Percentiles rank a stretch among this genome's conserved stretches.
Evolutionary conservation across 164 flowering plant genomes (phyloP).

Genomic region (Aristolochia fimbriata): DNA sequence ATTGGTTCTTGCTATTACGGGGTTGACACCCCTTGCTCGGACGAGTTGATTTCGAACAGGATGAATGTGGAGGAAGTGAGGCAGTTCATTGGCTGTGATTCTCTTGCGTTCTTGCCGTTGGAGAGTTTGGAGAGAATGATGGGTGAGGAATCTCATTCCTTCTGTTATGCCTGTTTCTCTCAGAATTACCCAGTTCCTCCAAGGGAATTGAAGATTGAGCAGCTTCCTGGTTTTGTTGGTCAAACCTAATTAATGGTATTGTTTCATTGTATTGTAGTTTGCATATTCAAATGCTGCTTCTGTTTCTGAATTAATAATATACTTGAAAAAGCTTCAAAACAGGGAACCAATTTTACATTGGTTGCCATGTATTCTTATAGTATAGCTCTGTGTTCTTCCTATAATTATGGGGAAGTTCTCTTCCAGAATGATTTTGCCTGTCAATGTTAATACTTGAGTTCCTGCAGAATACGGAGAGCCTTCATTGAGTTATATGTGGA

Average conservation of each 20-base stretch:
- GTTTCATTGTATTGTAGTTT: no score
- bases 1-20: conserved; percentile 85
- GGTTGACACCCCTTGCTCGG: conserved; percentile 73
- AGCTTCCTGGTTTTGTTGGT: conserved; percentile 9
- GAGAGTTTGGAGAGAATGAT: conserved; percentile 48
- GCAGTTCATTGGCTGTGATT: conserved; percentile 63
- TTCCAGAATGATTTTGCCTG: no score
- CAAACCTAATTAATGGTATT: no score
- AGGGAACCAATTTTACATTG: no score
- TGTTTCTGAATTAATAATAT: no score
- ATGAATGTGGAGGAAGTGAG: conserved; percentile 68
- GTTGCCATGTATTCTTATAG: no score
- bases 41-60: conserved; percentile 73
- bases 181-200: conserved; percentile 75
- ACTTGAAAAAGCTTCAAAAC: no score
- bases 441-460: no score
- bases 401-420: no score
- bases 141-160: conserved; percentile 37
- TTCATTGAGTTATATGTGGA: no score
- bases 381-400: no score
- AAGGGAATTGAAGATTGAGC: conserved; percentile 48
- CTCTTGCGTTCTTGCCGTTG: conserved; percentile 65
- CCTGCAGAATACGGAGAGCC: no score
- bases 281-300: background rate
- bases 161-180: conserved; percentile 85